Conservation (phyloP, 352 stramenopile species). For the Globisporangium nunn region DNA sequence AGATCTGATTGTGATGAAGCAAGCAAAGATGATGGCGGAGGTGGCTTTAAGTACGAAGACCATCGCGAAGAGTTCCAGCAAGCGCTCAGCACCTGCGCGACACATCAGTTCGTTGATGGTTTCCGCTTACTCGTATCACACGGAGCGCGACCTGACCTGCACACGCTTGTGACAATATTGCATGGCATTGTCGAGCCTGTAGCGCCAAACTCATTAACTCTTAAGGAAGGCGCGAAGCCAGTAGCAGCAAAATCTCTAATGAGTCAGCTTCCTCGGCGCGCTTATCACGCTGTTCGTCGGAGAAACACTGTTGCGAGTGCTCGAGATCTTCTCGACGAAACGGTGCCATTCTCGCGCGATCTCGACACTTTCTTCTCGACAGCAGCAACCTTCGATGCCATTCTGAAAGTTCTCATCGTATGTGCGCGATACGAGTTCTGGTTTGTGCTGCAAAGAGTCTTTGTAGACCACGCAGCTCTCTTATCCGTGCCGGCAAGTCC, state of each 20-base stretch:
- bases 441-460: conserved; percentile 33
- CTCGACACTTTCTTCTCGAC: conserved; percentile 32
- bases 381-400: conserved; percentile 30
- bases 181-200: conserved; percentile 17
- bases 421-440: conserved; percentile 44
- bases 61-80: conserved; percentile 36
- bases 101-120: conserved; percentile 31
- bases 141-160: conserved; percentile 25
- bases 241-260: neutral
- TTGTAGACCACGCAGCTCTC: conserved; percentile 24
- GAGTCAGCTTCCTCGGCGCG: neutral
- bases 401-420: conserved; percentile 37
- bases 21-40: conserved; percentile 10
- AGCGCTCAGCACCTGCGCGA: conserved; percentile 27
- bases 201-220: neutral
- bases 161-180: conserved; percentile 24
- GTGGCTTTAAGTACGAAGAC: conserved; percentile 29
- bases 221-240: neutral
- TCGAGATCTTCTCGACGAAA: conserved; percentile 20
- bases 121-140: conserved; percentile 28
- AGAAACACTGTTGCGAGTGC: conserved; percentile 9
- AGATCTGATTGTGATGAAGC: neutral
- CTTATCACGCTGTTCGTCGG: neutral
- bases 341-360: conserved; percentile 18
- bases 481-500: conserved; percentile 32